Evolutionary conservation across 352 stramenopile genomes (phyloP), one percentile per base, ranked within the genome.

Genomic region (Pythium chondricola): DNA sequence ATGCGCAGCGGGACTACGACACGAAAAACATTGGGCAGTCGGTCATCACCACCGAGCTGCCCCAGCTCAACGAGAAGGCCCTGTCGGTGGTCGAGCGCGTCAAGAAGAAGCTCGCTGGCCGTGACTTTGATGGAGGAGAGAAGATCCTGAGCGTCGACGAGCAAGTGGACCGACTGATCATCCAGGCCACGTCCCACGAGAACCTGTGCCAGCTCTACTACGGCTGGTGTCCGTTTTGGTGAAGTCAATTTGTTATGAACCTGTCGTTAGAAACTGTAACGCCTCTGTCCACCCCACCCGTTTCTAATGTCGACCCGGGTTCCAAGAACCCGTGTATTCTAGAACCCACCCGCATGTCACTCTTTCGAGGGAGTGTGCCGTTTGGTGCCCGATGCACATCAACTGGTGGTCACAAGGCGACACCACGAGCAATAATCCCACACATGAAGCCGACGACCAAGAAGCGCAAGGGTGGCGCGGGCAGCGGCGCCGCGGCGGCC

Each of bases 181-280:
- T 95, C 39, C 96, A 99, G 66, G 97, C 97, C 33, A 99, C 97
- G 1, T 98, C 92, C 10, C 95, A 97, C 51, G 96, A 99, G 61
- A 99, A 99, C 77, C 71, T 99, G 17, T 98, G 93, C 56, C 96
- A 99, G 63, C 68, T 97, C 14, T 99, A 99, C 65, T 97, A 98
- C 63, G 97, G 97, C 32, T 99, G 96, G 96, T 99, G 81, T 66
- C 83, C 83, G 25, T 94, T 94, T 58, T 94, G 83, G 83, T 94
- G 75, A 64, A 33, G 3, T 26, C n/a, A n/a, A n/a, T n/a, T n/a
- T n/a, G n/a, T n/a, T n/a, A n/a, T n/a, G n/a, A n/a, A n/a, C n/a
- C n/a, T n/a, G n/a, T n/a, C n/a, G n/a, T n/a, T n/a, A n/a, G n/a
- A n/a, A n/a, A n/a, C n/a, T n/a, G n/a, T n/a, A n/a, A n/a, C n/a